Conservation (phyloP, 495 filamentous ascomycete genomes). For the Penicillium bialowiezense region DNA sequence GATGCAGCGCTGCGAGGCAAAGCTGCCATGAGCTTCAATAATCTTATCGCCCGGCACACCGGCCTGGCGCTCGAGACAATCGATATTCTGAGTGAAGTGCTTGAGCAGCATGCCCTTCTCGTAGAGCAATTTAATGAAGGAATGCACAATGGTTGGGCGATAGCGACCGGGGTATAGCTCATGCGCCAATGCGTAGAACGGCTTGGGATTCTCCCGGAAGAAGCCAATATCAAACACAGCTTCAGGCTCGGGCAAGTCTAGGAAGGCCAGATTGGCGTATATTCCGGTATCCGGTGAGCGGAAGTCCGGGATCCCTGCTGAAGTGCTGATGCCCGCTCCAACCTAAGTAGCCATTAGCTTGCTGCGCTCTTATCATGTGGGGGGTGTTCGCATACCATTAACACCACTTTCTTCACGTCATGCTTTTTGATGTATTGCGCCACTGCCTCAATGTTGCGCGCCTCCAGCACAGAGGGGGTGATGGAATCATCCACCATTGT, state of each 20-base stretch:
- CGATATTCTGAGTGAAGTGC: slow-evolving; percentile 96
- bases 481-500: slow-evolving; percentile 59
- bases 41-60: slow-evolving; percentile 79
- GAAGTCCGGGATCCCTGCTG: slow-evolving; percentile 87
- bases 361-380: not conserved
- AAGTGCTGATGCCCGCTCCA: slow-evolving; percentile 64
- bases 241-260: slow-evolving; percentile 80
- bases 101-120: slow-evolving; percentile 75
- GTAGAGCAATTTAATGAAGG: slow-evolving; percentile 72
- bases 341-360: slow-evolving; percentile 26
- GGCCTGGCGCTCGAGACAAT: slow-evolving; percentile 85
- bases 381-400: slow-evolving; percentile 55
- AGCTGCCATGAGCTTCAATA: slow-evolving; percentile 93
- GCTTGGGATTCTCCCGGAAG: slow-evolving; percentile 78
- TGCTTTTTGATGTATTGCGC: slow-evolving; percentile 73
- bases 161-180: slow-evolving; percentile 93
- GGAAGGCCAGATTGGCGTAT: slow-evolving; percentile 81
- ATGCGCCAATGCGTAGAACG: slow-evolving; percentile 88
- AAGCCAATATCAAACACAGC: slow-evolving; percentile 79
- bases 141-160: slow-evolving; percentile 79
- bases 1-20: slow-evolving; percentile 85
- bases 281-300: slow-evolving; percentile 80
- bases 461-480: slow-evolving; percentile 60
- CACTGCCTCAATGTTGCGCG: slow-evolving; percentile 66
- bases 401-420: slow-evolving; percentile 65